phyloP scores from a whole-genome alignment of 116 monocot species.

The Posidonia oceanica region DNA sequence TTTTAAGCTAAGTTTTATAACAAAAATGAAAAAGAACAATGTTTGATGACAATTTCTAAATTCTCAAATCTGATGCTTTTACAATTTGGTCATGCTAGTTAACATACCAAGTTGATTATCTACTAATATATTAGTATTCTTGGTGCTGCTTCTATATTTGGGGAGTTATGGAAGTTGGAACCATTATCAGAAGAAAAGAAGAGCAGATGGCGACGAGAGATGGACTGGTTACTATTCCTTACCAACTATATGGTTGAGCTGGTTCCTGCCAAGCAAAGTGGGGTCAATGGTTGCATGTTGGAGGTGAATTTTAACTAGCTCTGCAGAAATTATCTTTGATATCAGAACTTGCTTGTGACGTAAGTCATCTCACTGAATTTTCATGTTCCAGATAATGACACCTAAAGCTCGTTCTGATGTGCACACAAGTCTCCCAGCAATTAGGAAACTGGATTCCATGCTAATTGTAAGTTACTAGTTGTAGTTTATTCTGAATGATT shows the following conservation, averaged over 20 bases:
- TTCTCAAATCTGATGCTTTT: too few species aligned
- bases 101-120: too few species aligned
- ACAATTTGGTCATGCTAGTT: too few species aligned
- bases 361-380: background rate
- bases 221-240: conserved; percentile 93
- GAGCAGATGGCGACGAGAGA: conserved; percentile 72
- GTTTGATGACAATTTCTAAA: too few species aligned
- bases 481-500: background rate
- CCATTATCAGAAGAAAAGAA: conserved; percentile 76
- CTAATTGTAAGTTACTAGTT: conserved; percentile 46
- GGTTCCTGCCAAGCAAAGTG: conserved; percentile 83
- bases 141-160: conserved; percentile 52
- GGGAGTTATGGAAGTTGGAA: conserved; percentile 92
- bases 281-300: conserved; percentile 57
- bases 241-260: conserved; percentile 93
- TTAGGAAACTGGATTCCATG: conserved; percentile 89
- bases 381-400: conserved; percentile 74
- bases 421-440: conserved; percentile 74
- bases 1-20: too few species aligned
- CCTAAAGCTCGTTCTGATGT: conserved; percentile 89
- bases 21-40: too few species aligned
- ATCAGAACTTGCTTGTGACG: too few species aligned
- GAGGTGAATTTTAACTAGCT: conserved; percentile 36
- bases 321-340: background rate
- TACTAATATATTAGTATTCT: background rate